Evolutionary conservation across 2,329 filamentous ascomycete genomes (phyloP).

Genomic region (Pseudocercospora crystallina): DNA sequence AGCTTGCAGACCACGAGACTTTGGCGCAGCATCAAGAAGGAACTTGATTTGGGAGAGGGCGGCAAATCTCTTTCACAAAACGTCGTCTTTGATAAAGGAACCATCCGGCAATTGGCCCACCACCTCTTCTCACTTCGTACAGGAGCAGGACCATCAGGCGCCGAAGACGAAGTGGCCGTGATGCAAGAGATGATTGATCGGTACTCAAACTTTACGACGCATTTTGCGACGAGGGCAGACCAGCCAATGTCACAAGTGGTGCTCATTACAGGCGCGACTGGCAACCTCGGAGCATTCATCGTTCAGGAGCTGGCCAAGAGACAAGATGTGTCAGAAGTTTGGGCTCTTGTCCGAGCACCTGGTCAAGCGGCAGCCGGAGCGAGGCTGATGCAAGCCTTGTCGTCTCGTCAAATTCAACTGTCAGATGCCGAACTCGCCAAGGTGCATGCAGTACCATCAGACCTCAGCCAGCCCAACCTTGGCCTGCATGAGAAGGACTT

Average conservation of each 20-base stretch:
- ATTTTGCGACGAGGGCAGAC: constrained; percentile 22
- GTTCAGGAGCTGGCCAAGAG: constrained; percentile 39
- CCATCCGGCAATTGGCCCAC: constrained; percentile 46
- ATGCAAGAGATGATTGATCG: constrained; percentile 50
- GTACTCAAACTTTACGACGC: constrained; percentile 41
- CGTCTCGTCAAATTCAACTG: constrained; percentile 35
- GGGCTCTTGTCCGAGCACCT: constrained; percentile 54
- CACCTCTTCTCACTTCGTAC: constrained; percentile 47
- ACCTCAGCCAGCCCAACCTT: constrained; percentile 27
- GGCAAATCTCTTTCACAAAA: constrained; percentile 46
- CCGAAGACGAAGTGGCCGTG: constrained; percentile 40
- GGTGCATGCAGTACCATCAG: constrained; percentile 27
- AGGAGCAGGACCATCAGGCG: constrained; percentile 34
- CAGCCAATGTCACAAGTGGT: constrained; percentile 6
- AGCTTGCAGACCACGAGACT: constrained; percentile 35
- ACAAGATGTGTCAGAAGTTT: constrained; percentile 40
- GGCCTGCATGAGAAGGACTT: constrained; percentile 28
- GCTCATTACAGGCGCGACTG: constrained; percentile 62
- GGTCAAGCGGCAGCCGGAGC: constrained; percentile 31
- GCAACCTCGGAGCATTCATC: constrained; percentile 62
- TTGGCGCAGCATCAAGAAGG: constrained; percentile 26
- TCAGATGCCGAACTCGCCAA: constrained; percentile 12
- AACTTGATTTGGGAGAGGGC: constrained; percentile 17
- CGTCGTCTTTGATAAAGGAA: constrained; percentile 60
- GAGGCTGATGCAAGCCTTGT: constrained; percentile 37